Conservation (phyloP, 805 yeast genomes). For the Ogataea kodamae region DNA sequence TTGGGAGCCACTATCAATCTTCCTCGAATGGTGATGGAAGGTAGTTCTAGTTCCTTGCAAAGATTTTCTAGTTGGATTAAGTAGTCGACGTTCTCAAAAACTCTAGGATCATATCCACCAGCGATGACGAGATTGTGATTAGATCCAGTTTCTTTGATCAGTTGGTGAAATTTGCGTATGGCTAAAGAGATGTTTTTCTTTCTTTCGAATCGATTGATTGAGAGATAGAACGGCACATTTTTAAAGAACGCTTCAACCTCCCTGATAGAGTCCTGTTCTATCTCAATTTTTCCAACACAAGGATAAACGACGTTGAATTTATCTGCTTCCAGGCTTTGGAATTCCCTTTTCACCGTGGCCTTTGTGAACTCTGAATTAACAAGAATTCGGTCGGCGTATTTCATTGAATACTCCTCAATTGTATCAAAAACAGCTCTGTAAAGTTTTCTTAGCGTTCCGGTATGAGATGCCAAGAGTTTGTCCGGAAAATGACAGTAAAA, state of each 20-base stretch:
- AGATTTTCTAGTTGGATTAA: constrained; percentile 54
- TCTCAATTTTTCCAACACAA: constrained; percentile 54
- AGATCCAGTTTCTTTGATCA: constrained; percentile 32
- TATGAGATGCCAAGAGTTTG: constrained; percentile 63
- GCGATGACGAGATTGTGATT: constrained; percentile 62
- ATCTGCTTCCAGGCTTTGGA: constrained; percentile 36
- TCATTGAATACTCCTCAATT: constrained; percentile 79
- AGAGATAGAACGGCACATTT: constrained; percentile 48
- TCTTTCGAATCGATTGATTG: constrained; percentile 85
- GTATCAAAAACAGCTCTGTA: constrained; percentile 82
- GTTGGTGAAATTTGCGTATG: constrained; percentile 56
- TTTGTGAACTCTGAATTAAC: constrained; percentile 89
- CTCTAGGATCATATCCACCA: constrained; percentile 86
- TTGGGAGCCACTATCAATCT: constrained; percentile 14
- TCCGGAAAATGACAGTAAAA: constrained; percentile 98
- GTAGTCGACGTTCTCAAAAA: constrained; percentile 71
- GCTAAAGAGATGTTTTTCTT: constrained; percentile 84
- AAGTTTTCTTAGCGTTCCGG: constrained; percentile 49
- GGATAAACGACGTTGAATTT: constrained; percentile 67
- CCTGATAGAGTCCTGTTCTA: constrained; percentile 23
- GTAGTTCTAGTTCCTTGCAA: constrained; percentile 43
- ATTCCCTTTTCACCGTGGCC: constrained; percentile 61
- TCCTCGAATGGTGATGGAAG: constrained; percentile 38
- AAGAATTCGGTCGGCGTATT: constrained; percentile 70
- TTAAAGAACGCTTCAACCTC: constrained; percentile 38